Evolutionary conservation across 306 rosid species (phyloP), one percentile per base, ranked within the genome.

Genomic region (Fagus sylvatica): DNA sequence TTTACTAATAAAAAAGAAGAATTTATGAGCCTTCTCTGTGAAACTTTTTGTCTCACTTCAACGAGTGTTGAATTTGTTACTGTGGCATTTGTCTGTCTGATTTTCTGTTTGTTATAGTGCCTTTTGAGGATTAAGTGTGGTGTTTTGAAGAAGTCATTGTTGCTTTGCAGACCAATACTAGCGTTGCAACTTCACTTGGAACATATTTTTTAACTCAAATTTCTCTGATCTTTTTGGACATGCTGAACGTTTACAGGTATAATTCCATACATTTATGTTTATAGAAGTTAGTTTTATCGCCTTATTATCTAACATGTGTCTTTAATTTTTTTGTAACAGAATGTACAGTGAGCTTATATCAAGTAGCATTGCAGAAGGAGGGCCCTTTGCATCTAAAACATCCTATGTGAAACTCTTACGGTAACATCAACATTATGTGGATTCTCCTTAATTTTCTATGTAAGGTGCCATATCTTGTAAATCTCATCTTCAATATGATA

Each of bases 341-440:
- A 96, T 96, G 99, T 96, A 96, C 85, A 96, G 99, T 76, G 99
- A 96, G 80, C 98, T 96, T 78, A 88, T 96, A 82, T 96, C 99
- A 48, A 93, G 86, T 84, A 90, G 90, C 87, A 96, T 96, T 73
- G 87, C 98, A 4, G 96, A 90, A 72, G 99, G 99, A 72, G 98
- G 97, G 1, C 98, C 98, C 39, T 93, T 1, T 19, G 90, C 99
- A 54, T 96, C 99, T 43, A 90, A 84, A 79, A 87, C 99, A 56
- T 95, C 99, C 72, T 89, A 87, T 72, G 99, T 95, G 76, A 95
- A 95, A 83, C 97, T 96, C 71, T 78, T 96, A 42, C 89, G 99
- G 99, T 96, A 69, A 54, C 82, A 61, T 66, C 62, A 40, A 13
- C 80, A 46, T 17, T 74, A 36, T 75, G 66, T 40, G 17, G 72